These are phyloP conservation scores for Nicotiana rustica DNA, from an alignment of 305 asterid species.

Conservation along the genomic window DNA sequence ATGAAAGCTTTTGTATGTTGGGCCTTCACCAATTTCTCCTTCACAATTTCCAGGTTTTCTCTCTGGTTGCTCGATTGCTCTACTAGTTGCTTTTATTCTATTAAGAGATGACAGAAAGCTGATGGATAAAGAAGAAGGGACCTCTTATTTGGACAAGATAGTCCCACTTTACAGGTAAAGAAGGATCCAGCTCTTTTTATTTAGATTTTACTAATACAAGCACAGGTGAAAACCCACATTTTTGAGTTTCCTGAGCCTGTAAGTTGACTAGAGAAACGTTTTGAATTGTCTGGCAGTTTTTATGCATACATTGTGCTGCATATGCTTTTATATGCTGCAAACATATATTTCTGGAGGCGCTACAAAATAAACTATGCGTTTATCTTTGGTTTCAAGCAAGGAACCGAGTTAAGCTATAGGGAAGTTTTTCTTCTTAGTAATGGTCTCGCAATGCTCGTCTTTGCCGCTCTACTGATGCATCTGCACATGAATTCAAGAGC, in stretches of 20 bases:
- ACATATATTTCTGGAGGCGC: constrained; percentile 82
- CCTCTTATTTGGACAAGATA: constrained; percentile 59
- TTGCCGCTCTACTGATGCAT: constrained; percentile 69
- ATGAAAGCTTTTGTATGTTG: constrained; percentile 27
- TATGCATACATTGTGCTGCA: constrained; percentile 71
- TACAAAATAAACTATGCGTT: constrained; percentile 79
- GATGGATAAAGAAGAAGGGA: constrained; percentile 50
- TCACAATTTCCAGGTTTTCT: constrained; percentile 64
- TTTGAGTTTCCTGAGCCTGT: neutral
- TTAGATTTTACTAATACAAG: neutral
- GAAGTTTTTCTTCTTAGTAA: constrained; percentile 77
- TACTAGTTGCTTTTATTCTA: constrained; percentile 63
- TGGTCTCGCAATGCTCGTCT: constrained; percentile 71
- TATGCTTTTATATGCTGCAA: constrained; percentile 74
- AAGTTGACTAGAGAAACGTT: constrained; percentile 37
- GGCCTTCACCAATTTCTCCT: constrained; percentile 28
- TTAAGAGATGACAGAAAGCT: constrained; percentile 58
- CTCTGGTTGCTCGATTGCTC: constrained; percentile 75
- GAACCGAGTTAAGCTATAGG: constrained; percentile 73
- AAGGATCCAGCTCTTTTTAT: constrained; percentile 13
- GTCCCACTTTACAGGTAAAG: constrained; percentile 81
- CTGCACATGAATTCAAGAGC: constrained; percentile 62
- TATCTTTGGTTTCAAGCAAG: constrained; percentile 84
- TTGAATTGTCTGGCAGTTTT: constrained; percentile 61
- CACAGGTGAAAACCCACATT: neutral